Evolutionary conservation across 1,284 basidiomycete species (phyloP), one percentile per base, ranked within the genome.

Genomic region (Moesziomyces antarcticus): DNA sequence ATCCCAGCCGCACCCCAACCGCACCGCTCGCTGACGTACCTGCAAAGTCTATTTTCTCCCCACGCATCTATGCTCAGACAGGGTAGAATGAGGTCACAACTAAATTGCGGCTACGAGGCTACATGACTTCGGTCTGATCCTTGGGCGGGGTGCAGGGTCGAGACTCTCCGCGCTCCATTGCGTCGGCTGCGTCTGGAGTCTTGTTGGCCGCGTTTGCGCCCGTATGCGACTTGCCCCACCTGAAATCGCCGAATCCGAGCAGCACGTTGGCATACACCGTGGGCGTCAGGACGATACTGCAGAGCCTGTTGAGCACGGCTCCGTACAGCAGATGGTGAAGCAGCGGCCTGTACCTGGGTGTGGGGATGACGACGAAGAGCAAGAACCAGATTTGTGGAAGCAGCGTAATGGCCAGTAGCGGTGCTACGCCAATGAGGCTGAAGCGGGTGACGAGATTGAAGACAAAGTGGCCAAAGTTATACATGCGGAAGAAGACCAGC

Each of bases 321-420:
- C 65, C 59, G 40, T 68, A 68, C 3, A 62, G 35, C 16, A 54
- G n/a, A 30, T 68, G 65, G 18, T 54, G 50, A 21, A 61, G 11
- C 18, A 56, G 20, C 9, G 45, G 44, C 22, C 65, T 30, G 35
- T 68, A 68, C 22, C 65, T 33, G n/a, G 57, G 56, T 1, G 49
- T 61, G 22, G 50, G 50, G 7, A 57, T 25, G 2, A 37, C 58
- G 5, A 68, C 65, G n/a, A 61, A 62, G 9, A 57, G 40, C 41
- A 68, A 25, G 37, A 68, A 68, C 55, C 65, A 68, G 50, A 68
- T 62, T 37, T 68, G 65, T 13, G 65, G 65, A 24, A 68, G 20
- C 47, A 68, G 18, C 35, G 65, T 62, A 27, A 68, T 56, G 13
- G 59, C 58, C 35, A 68, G 24, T 44, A 69, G 21, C 2, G 66